These are phyloP conservation scores for Singerocomus rubriflavus DNA, from an alignment of 1,284 basidiomycete species.

Conservation along the genomic window DNA sequence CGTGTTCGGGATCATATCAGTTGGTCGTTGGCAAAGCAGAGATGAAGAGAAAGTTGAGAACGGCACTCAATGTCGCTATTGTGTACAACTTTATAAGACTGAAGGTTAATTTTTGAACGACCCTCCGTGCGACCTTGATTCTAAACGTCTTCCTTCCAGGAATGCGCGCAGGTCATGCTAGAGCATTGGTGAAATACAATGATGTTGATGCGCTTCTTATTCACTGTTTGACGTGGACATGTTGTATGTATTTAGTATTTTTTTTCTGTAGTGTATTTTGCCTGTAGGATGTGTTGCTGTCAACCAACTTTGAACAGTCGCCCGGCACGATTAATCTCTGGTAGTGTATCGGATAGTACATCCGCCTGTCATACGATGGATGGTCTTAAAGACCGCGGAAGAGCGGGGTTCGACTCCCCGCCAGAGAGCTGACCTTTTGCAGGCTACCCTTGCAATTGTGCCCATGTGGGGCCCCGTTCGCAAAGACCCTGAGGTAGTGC, in stretches of 20 bases:
- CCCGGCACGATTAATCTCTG: constrained; percentile 28
- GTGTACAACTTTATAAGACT: constrained; percentile 65
- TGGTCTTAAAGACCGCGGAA: constrained; percentile 27
- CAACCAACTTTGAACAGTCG: no score
- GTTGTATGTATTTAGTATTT: constrained; percentile 12
- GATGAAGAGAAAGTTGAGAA: constrained; percentile 64
- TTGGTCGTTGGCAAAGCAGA: constrained; percentile 72
- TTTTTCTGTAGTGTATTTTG: not conserved
- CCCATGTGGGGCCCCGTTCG: no score
- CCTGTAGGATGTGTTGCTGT: no score
- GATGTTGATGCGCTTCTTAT: not conserved
- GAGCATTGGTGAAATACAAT: constrained; percentile 39
- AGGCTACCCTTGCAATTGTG: no score
- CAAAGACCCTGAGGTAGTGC: no score
- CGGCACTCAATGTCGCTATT: constrained; percentile 79
- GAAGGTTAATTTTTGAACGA: constrained; percentile 46
- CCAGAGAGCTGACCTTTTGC: constrained; percentile 37
- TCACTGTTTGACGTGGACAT: not conserved
- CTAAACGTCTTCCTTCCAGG: constrained; percentile 36
- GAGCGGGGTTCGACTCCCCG: constrained; percentile 43
- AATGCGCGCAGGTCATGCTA: constrained; percentile 51
- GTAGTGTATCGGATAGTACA: constrained; percentile 47
- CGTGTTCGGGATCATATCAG: constrained; percentile 84
- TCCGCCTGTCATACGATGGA: constrained; percentile 36
- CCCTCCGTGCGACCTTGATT: not conserved